Evolutionary conservation across 2,329 filamentous ascomycete genomes (phyloP).

Genomic region (Fusarium nanum): DNA sequence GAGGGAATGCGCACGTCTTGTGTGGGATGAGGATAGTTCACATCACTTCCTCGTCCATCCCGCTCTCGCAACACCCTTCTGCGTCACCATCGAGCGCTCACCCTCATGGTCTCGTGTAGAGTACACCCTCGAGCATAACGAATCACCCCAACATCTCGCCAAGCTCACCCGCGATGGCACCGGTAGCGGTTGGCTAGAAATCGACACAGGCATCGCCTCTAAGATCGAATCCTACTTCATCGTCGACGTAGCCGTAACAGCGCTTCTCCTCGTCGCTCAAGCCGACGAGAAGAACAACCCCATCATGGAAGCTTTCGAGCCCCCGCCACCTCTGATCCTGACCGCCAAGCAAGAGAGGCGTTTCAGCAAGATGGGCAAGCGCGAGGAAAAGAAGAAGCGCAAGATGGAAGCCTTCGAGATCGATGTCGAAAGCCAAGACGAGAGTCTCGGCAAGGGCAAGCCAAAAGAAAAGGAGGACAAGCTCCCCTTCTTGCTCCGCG

Average conservation of each 20-base stretch:
- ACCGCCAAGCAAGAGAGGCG: constrained; percentile 44
- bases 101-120: constrained; percentile 70
- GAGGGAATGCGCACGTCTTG: constrained; percentile 75
- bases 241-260: constrained; percentile 70
- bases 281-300: constrained; percentile 63
- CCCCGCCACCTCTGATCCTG: constrained; percentile 59
- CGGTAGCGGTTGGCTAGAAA: constrained; percentile 69
- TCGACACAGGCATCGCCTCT: constrained; percentile 70
- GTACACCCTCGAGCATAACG: constrained; percentile 73
- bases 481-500: constrained; percentile 62
- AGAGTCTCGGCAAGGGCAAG: constrained; percentile 55
- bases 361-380: constrained; percentile 48
- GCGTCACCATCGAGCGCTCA: constrained; percentile 68
- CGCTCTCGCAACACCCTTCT: constrained; percentile 71
- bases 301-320: constrained; percentile 65
- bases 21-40: constrained; percentile 74
- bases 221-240: constrained; percentile 71
- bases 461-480: constrained; percentile 58
- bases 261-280: constrained; percentile 69
- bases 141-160: constrained; percentile 69
- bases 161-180: constrained; percentile 70
- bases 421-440: constrained; percentile 72
- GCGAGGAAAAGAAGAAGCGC: constrained; percentile 48
- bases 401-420: constrained; percentile 69
- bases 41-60: constrained; percentile 73